Base-by-base conservation (phyloP, 73 alveolate species). In the Paramecium tetraurelia region DNA sequence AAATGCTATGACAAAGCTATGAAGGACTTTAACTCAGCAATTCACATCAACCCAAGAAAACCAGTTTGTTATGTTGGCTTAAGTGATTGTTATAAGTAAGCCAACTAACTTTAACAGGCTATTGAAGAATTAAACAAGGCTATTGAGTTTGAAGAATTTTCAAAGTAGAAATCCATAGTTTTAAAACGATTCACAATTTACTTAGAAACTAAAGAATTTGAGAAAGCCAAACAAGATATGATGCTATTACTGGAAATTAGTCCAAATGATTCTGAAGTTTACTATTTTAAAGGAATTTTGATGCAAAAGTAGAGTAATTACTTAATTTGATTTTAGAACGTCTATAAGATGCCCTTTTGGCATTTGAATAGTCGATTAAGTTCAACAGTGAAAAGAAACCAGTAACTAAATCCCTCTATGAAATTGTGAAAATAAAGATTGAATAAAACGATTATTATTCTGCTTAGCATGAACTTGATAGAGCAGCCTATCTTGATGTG, bases 401-500 rank as follows among this genome's bases (percentile, higher is more conserved):
- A 72, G 96, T 96, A 7, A 94, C 97, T 9, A 94, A 92, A 58
- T 93, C 98, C 0, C 85, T 95, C 18, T 94, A 93, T 86, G 98
- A 95, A 31, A 95, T 95, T 2, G 96, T 96, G 11, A 94, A 93
- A 70, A 76, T 96, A 24, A 84, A 95, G 58, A 92, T 96, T 20
- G 95, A 93, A 80, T 95, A 95, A 59, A 96, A 94, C 58, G 98
- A 96, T 92, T 96, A 92, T 59, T 96, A 96, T 90, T 95, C 93
- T 58, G 98, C 98, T 8, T 94, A 92, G 59, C 96, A 92, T 92
- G 95, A 94, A 57, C 94, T 96, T 20, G 59, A 95, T 57, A 93
- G 98, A 89, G 96, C 98, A 7, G 86, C 93, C 12, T 92, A 93
- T 48, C 80, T 68, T 12, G 93, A 95, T 85, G 85, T 93, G 44